These are phyloP conservation scores for Plasmodium fragile DNA, from an alignment of 169 alveolate genomes.

Conservation along the genomic window DNA sequence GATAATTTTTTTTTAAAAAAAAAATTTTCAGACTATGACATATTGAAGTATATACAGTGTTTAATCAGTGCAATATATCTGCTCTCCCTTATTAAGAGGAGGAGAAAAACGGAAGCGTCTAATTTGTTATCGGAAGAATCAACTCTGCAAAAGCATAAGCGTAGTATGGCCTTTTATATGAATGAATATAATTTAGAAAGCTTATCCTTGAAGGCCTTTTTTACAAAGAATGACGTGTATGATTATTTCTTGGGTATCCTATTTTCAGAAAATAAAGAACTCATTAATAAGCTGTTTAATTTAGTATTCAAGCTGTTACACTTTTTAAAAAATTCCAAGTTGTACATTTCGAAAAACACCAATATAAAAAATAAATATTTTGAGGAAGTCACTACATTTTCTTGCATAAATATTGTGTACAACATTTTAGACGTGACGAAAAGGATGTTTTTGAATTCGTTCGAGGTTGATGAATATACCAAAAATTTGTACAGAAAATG, in stretches of 20 bases:
- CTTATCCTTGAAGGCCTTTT: slow-evolving; percentile 14
- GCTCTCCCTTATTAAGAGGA: slow-evolving; percentile 35
- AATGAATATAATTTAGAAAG: slow-evolving; percentile 44
- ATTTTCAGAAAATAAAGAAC: slow-evolving; percentile 63
- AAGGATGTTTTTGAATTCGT: slow-evolving; percentile 30
- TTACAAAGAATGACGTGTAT: slow-evolving; percentile 13
- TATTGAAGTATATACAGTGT: slow-evolving; percentile 61
- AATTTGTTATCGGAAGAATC: neutral
- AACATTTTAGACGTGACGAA: slow-evolving; percentile 42
- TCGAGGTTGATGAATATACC: slow-evolving; percentile 56
- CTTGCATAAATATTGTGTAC: slow-evolving; percentile 58
- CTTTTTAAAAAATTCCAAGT: slow-evolving; percentile 37
- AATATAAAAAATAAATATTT: slow-evolving; percentile 53
- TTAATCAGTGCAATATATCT: slow-evolving; percentile 56
- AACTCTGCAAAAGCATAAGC: neutral
- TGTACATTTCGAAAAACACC: slow-evolving; percentile 34
- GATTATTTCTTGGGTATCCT: slow-evolving; percentile 41
- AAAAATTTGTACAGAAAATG: slow-evolving; percentile 32
- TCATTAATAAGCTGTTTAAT: slow-evolving; percentile 44
- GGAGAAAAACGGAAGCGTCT: slow-evolving; percentile 12
- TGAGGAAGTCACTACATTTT: slow-evolving; percentile 26
- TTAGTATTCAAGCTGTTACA: slow-evolving; percentile 27
- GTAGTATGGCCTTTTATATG: neutral
- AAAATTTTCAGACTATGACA: slow-evolving; percentile 52
- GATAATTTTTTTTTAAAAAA: slow-evolving; percentile 42